Evolutionary conservation across 768 basidiomycete species (phyloP).

Genomic region (Scleroderma bovista): DNA sequence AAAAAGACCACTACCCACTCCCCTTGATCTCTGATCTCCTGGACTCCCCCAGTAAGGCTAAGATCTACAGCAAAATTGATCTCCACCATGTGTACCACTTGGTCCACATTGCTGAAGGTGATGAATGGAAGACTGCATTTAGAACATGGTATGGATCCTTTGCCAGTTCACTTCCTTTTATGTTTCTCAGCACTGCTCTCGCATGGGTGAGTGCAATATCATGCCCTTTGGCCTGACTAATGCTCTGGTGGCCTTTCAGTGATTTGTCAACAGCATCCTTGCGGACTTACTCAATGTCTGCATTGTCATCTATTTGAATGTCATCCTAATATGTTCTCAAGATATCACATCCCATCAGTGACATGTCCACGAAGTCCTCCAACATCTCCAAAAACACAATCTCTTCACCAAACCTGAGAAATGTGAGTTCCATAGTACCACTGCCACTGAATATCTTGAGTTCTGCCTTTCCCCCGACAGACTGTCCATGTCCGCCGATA

Average conservation of each 20-base stretch:
- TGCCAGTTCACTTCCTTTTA: no score
- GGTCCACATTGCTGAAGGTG: constrained; percentile 31
- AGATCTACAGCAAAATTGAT: constrained; percentile 32
- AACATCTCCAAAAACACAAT: constrained; percentile 11
- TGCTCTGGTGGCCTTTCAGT: constrained; percentile 26
- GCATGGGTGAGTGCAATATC: constrained; percentile 25
- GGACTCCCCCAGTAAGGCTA: background rate
- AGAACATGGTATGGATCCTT: constrained; percentile 29
- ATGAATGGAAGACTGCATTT: constrained; percentile 39
- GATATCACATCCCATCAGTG: background rate
- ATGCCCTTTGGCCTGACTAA: constrained; percentile 36
- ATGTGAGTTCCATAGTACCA: constrained; percentile 13
- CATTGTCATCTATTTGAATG: constrained; percentile 37
- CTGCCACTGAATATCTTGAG: constrained; percentile 28
- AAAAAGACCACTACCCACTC: no score
- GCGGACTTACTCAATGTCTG: constrained; percentile 19
- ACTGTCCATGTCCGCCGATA: constrained; percentile 34
- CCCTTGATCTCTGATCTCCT: background rate
- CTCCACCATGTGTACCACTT: constrained; percentile 37
- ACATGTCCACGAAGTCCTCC: constrained; percentile 19
- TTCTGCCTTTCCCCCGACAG: constrained; percentile 22
- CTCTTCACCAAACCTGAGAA: constrained; percentile 15
- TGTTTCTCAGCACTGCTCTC: no score
- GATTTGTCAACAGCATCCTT: constrained; percentile 14
- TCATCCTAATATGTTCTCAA: constrained; percentile 31